Evolutionary conservation across 352 stramenopile species (phyloP).

Genomic region (Bremia lactucae): DNA sequence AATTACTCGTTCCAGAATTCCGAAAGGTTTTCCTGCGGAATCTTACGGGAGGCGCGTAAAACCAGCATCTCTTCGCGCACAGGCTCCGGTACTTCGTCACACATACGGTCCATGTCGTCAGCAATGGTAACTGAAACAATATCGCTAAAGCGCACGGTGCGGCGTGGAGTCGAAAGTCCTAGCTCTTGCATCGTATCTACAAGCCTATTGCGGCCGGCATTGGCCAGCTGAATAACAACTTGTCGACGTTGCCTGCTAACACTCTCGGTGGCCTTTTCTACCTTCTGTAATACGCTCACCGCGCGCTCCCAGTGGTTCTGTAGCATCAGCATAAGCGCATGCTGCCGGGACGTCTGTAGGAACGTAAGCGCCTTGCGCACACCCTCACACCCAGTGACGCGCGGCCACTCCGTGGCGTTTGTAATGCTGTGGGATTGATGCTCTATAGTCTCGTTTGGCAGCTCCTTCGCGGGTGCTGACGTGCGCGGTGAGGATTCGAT

Average conservation of each 20-base stretch:
- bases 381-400: conserved; percentile 39
- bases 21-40: conserved; percentile 63
- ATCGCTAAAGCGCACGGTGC: conserved; percentile 50
- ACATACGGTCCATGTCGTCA: conserved; percentile 57
- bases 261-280: conserved; percentile 61
- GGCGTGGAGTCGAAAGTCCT: conserved; percentile 10
- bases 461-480: conserved; percentile 1
- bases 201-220: conserved; percentile 24
- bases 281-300: conserved; percentile 61
- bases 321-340: conserved; percentile 64
- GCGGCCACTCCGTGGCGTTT: conserved; percentile 22
- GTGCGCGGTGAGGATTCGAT: conserved; percentile 41
- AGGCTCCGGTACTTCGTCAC: conserved; percentile 31
- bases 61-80: conserved; percentile 72
- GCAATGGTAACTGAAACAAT: conserved; percentile 37
- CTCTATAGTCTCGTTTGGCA: conserved; percentile 9
- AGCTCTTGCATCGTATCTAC: conserved; percentile 28
- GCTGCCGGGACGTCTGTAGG: conserved; percentile 53
- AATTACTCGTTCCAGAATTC: conserved; percentile 54
- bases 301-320: conserved; percentile 74
- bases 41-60: conserved; percentile 53
- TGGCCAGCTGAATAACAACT: conserved; percentile 54
- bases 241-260: conserved; percentile 50
- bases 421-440: not conserved
- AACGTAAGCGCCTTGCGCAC: conserved; percentile 58